These are phyloP conservation scores for Quercus tomentella DNA, from an alignment of 331 rosid genomes.

Conservation along the genomic window DNA sequence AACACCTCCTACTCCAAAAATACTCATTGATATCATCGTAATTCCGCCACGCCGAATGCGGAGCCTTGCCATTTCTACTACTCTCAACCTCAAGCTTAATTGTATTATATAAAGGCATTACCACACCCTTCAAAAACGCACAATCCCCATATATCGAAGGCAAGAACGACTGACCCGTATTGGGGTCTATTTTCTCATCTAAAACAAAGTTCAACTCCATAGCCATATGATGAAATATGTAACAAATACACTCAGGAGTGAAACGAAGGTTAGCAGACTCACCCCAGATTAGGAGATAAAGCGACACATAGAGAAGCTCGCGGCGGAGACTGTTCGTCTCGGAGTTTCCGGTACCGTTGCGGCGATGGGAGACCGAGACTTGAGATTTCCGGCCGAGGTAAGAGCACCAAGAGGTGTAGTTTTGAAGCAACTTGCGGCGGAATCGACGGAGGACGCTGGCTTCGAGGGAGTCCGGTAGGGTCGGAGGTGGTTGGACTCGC, in stretches of 20 bases:
- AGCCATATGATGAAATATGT: conserved; percentile 78
- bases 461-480: conserved; percentile 40
- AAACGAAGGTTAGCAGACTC: conserved; percentile 88
- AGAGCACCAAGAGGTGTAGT: conserved; percentile 78
- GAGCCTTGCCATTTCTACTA: conserved; percentile 79
- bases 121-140: conserved; percentile 66
- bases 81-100: conserved; percentile 62
- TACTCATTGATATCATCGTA: conserved; percentile 90
- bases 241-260: conserved; percentile 73
- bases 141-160: conserved; percentile 59
- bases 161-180: conserved; percentile 54
- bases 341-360: background rate
- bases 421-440: conserved; percentile 56
- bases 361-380: conserved; percentile 26
- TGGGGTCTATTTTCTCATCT: conserved; percentile 47
- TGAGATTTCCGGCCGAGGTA: conserved; percentile 58
- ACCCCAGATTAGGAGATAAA: conserved; percentile 79
- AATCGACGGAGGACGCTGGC: conserved; percentile 45
- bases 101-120: conserved; percentile 69
- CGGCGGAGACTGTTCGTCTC: conserved; percentile 38
- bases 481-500: conserved; percentile 63
- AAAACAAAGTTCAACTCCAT: conserved; percentile 65
- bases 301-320: conserved; percentile 72
- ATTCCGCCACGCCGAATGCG: conserved; percentile 95
- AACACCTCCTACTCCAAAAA: conserved; percentile 94